phyloP scores from a whole-genome alignment of 495 filamentous ascomycete species.

The Hypoxylon subgilvum region DNA sequence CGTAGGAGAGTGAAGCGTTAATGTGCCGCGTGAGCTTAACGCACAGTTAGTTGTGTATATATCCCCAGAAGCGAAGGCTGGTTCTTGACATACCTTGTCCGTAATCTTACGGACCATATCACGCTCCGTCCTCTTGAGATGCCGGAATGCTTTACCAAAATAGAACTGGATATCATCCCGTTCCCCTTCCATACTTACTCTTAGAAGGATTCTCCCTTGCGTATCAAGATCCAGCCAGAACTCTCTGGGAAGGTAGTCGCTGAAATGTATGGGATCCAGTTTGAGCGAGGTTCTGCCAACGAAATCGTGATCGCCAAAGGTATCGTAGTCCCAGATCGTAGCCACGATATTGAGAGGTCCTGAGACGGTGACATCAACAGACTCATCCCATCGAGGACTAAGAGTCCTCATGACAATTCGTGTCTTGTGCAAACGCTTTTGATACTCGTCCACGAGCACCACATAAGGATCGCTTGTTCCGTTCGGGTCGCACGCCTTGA shows the following conservation, averaged over 20 bases:
- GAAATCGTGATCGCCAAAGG: conserved; percentile 96
- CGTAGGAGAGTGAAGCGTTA: conserved; percentile 82
- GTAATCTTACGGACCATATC: conserved; percentile 99
- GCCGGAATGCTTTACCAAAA: conserved; percentile 95
- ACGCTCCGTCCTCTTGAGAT: conserved; percentile 89
- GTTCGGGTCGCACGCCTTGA: conserved; percentile 95
- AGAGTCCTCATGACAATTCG: conserved; percentile 88
- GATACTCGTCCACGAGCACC: conserved; percentile 94
- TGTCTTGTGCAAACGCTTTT: conserved; percentile 96
- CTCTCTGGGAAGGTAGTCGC: conserved; percentile 91
- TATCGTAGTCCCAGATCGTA: conserved; percentile 98
- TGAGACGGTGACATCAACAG: conserved; percentile 91
- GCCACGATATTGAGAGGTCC: conserved; percentile 93
- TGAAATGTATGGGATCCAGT: conserved; percentile 91
- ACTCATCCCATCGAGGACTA: conserved; percentile 97
- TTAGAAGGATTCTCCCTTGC: conserved; percentile 84
- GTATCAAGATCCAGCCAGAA: conserved; percentile 98
- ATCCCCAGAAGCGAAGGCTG: background rate
- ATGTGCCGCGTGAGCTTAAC: conserved; percentile 90
- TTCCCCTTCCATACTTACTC: conserved; percentile 98
- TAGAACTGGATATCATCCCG: conserved; percentile 98
- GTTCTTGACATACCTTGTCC: conserved; percentile 74
- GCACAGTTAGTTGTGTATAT: conserved; percentile 12
- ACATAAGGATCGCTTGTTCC: conserved; percentile 97
- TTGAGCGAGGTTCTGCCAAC: conserved; percentile 94